Evolutionary conservation across 352 stramenopile genomes (phyloP).

Genomic region (Nothophytophthora sp.): DNA sequence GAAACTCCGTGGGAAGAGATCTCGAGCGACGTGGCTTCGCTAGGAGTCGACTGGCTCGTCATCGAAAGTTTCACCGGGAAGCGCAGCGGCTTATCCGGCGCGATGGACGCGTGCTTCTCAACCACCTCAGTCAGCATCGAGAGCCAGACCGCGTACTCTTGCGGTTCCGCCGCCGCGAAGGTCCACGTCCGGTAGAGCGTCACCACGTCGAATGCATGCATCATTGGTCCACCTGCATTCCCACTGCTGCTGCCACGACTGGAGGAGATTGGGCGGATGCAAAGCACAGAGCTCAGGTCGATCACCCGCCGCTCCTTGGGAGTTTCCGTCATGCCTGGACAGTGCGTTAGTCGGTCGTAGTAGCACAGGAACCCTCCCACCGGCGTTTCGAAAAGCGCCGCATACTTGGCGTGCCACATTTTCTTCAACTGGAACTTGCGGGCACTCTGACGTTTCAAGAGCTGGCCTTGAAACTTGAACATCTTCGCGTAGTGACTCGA

Average conservation of each 20-base stretch:
- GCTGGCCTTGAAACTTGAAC: conserved; percentile 56
- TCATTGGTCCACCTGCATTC: background rate
- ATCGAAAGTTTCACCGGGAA: conserved; percentile 52
- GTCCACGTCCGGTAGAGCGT: conserved; percentile 82
- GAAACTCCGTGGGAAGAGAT: conserved; percentile 63
- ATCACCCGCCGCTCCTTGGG: conserved; percentile 65
- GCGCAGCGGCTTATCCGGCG: conserved; percentile 45
- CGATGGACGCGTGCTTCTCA: conserved; percentile 54
- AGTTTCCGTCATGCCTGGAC: conserved; percentile 47
- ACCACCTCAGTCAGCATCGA: conserved; percentile 52
- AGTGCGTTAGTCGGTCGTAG: conserved; percentile 70
- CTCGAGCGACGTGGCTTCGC: conserved; percentile 49
- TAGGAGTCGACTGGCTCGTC: conserved; percentile 35
- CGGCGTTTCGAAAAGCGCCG: conserved; percentile 58
- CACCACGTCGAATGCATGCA: conserved; percentile 64
- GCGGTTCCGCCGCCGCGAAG: conserved; percentile 50
- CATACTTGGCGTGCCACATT: conserved; percentile 56
- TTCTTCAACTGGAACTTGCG: conserved; percentile 67
- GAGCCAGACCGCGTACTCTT: conserved; percentile 66
- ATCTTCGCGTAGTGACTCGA: conserved; percentile 48
- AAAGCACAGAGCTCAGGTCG: conserved; percentile 66
- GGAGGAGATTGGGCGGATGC: conserved; percentile 66
- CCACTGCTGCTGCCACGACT: background rate
- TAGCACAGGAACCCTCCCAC: conserved; percentile 73
- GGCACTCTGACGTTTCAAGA: conserved; percentile 45